phyloP scores from a whole-genome alignment of 2,329 filamentous ascomycete species.

The Thielaviopsis euricoi region DNA sequence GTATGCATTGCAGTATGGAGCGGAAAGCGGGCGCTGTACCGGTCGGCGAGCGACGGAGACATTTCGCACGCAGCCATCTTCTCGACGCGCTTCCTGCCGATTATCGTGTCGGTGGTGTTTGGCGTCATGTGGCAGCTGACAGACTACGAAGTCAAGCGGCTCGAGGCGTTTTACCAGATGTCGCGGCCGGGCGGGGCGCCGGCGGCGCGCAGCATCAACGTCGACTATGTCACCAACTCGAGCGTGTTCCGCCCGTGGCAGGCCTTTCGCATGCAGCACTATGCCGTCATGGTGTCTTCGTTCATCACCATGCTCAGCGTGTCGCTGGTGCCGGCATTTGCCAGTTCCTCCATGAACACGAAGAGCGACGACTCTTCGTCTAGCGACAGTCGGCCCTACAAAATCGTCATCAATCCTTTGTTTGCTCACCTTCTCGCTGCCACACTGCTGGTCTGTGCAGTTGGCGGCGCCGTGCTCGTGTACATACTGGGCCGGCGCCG shows the following conservation, averaged over 20 bases:
- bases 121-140: conserved; percentile 51
- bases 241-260: conserved; percentile 47
- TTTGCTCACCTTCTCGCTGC: conserved; percentile 47
- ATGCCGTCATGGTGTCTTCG: conserved; percentile 51
- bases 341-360: conserved; percentile 44
- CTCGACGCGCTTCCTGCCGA: conserved; percentile 33
- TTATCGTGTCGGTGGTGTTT: conserved; percentile 41
- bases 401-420: conserved; percentile 35
- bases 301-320: conserved; percentile 48
- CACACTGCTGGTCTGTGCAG: conserved; percentile 39
- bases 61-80: not conserved
- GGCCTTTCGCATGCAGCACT: conserved; percentile 46
- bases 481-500: conserved; percentile 44
- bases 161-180: conserved; percentile 51
- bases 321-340: conserved; percentile 51
- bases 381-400: conserved; percentile 31
- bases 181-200: conserved; percentile 42
- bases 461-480: conserved; percentile 40
- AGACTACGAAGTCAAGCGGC: conserved; percentile 48
- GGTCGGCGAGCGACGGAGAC: too few relatives aligned
- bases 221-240: conserved; percentile 56
- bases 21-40: not conserved
- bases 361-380: too few relatives aligned
- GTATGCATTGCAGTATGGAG: conserved; percentile 13
- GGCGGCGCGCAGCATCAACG: conserved; percentile 51